A percentile compares a stretch with the other conserved stretches of the same genome.
phyloP scores from a whole-genome alignment of 257 asterid species.

The Plantago elongata region DNA sequence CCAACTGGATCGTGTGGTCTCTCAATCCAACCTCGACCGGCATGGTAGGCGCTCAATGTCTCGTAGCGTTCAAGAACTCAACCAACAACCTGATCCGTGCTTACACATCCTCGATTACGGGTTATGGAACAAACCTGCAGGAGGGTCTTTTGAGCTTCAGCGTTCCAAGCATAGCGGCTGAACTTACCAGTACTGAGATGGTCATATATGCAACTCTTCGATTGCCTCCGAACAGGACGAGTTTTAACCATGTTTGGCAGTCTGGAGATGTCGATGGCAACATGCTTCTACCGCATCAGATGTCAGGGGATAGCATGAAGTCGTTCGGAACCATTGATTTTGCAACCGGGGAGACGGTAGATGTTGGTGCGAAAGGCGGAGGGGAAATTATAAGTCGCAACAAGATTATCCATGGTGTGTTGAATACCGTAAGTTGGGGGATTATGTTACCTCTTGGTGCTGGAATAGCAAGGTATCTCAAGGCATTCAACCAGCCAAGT shows the following conservation, averaged over 20 bases:
- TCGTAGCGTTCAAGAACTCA: slow-evolving; percentile 51
- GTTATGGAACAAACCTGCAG: background rate
- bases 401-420: too few species aligned
- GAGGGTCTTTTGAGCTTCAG: slow-evolving; percentile 47
- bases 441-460: too few species aligned
- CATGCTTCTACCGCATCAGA: slow-evolving; percentile 19
- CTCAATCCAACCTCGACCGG: slow-evolving; percentile 34
- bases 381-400: too few species aligned
- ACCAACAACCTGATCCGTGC: slow-evolving; percentile 22
- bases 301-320: slow-evolving; percentile 15
- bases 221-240: slow-evolving; percentile 48
- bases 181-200: slow-evolving; percentile 28
- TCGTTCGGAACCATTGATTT: slow-evolving; percentile 51
- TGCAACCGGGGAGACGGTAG: slow-evolving; percentile 32
- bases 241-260: slow-evolving; percentile 73
- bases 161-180: slow-evolving; percentile 42
- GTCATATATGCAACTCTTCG: slow-evolving; percentile 52
- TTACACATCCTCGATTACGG: slow-evolving; percentile 42
- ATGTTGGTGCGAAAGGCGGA: slow-evolving; percentile 18
- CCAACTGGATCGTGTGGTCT: slow-evolving; percentile 68
- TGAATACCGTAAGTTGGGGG: too few species aligned
- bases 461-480: slow-evolving; percentile 28
- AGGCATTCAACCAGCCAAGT: slow-evolving; percentile 51
- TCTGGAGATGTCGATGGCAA: slow-evolving; percentile 41
- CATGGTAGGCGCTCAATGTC: slow-evolving; percentile 55